These are phyloP conservation scores for Diaporthe amygdali DNA, from an alignment of 2,329 filamentous ascomycete species.

Conservation along the genomic window DNA sequence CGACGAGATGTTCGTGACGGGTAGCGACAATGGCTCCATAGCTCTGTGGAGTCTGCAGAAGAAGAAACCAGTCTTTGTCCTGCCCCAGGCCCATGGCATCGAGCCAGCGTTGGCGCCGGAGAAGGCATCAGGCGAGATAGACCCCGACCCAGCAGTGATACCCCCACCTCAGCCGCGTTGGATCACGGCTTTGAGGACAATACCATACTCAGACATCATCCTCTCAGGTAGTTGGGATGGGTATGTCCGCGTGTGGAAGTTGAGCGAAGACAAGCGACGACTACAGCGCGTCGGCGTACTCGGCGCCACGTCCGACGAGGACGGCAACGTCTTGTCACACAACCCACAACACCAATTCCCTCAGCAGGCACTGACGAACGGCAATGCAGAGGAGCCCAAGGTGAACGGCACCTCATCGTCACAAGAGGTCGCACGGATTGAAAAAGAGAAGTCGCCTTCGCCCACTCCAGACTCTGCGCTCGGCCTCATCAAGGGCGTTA, in stretches of 20 bases:
- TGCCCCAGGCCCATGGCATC: slow-evolving; percentile 83
- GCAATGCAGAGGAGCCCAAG: neutral
- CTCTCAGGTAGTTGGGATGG: slow-evolving; percentile 96
- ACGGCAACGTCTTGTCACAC: slow-evolving; percentile 24
- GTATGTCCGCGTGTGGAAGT: slow-evolving; percentile 80
- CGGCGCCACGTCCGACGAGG: slow-evolving; percentile 42
- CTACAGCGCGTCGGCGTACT: slow-evolving; percentile 76
- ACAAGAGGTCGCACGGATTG: neutral
- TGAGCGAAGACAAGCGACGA: slow-evolving; percentile 81
- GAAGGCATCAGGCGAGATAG: slow-evolving; percentile 73
- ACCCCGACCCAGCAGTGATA: slow-evolving; percentile 65
- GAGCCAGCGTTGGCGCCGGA: slow-evolving; percentile 73
- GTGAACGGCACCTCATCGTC: neutral
- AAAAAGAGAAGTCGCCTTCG: slow-evolving; percentile 22
- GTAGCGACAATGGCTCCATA: slow-evolving; percentile 87
- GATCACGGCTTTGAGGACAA: slow-evolving; percentile 85
- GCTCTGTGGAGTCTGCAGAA: slow-evolving; percentile 89
- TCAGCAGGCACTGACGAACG: slow-evolving; percentile 33
- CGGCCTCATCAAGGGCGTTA: slow-evolving; percentile 68
- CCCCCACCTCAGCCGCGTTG: slow-evolving; percentile 76
- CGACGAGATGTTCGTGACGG: slow-evolving; percentile 88
- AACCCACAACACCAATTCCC: slow-evolving; percentile 24
- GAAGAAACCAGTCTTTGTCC: slow-evolving; percentile 89
- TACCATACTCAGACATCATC: slow-evolving; percentile 90
- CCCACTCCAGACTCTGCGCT: slow-evolving; percentile 24